Evolutionary conservation across 768 basidiomycete genomes (phyloP).

Genomic region (Crassisporium funariophilum): DNA sequence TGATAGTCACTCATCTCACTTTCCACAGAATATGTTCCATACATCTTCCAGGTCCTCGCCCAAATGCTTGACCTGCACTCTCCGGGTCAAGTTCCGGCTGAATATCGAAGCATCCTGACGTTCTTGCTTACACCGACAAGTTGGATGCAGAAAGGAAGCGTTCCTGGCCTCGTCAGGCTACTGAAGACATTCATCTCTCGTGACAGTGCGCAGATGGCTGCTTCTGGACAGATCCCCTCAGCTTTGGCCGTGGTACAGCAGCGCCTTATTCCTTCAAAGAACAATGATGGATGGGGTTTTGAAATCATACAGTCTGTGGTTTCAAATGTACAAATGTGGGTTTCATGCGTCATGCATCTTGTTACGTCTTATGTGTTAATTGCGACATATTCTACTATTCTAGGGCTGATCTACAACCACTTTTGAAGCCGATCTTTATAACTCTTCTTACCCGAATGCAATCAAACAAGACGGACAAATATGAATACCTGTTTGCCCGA

Average conservation of each 20-base stretch:
- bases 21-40: conserved; percentile 87
- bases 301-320: conserved; percentile 84
- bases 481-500: conserved; percentile 76
- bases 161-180: conserved; percentile 90
- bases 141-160: conserved; percentile 94
- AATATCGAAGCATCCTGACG: conserved; percentile 79
- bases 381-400: background rate
- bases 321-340: conserved; percentile 74
- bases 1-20: conserved; percentile 2
- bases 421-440: conserved; percentile 74
- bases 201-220: conserved; percentile 68
- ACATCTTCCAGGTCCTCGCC: conserved; percentile 94
- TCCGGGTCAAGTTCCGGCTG: conserved; percentile 58
- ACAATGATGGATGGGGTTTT: conserved; percentile 90
- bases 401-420: conserved; percentile 68
- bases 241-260: conserved; percentile 91
- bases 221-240: conserved; percentile 68
- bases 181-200: conserved; percentile 81
- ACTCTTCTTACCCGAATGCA: conserved; percentile 86
- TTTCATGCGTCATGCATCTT: conserved; percentile 18
- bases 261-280: conserved; percentile 81
- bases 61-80: conserved; percentile 90
- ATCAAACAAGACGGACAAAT: conserved; percentile 86
- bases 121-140: conserved; percentile 82
- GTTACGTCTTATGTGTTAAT: background rate